Base-by-base conservation (phyloP, 345 rosid species). In the Sapria himalayana region DNA sequence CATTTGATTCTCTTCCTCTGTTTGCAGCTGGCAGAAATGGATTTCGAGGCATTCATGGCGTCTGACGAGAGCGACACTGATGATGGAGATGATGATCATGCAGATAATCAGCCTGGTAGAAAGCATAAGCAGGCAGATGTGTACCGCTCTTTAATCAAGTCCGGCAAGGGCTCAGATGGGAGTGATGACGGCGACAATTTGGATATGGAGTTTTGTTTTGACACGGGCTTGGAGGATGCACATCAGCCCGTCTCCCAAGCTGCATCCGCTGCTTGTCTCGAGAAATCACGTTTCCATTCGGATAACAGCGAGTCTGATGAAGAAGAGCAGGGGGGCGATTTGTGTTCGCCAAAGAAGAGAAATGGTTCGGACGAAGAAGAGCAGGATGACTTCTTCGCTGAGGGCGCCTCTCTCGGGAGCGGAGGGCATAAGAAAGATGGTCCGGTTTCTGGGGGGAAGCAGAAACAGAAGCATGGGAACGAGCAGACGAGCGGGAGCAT, bases 181-280 rank as follows among this genome's bases (percentile, higher is more conserved):
- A 85, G 66, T 45, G 56, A 49, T 50, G 64, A 67, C 49, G 71
- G 66, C 2, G 61, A 67, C 33, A 69, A 62, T 55, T 78, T 65
- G 53, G 92, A 82, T 66, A 76, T 89, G 95, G 95, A 76, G 63
- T 71, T 89, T 43, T 77, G 91, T 52, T 89, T 89, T 65, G 69
- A 82, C 53, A 67, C 92, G 25, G 98, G 78, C 39, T 66, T 89
- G 55, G 98, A 89, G 65, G 86, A 78, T 60, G 44, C 82, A 60
- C 76, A 91, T 54, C 79, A 77, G 58, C 75, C 67, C 19, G n/a
- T n/a, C n/a, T n/a, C n/a, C n/a, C n/a, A n/a, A n/a, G n/a, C n/a
- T n/a, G n/a, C n/a, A n/a, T n/a, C n/a, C n/a, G n/a, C n/a, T n/a
- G n/a, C n/a, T n/a, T n/a, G n/a, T n/a, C n/a, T n/a, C n/a, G n/a